Conservation (phyloP, 78 protist genomes). For the Dictyostelium intermedium region DNA sequence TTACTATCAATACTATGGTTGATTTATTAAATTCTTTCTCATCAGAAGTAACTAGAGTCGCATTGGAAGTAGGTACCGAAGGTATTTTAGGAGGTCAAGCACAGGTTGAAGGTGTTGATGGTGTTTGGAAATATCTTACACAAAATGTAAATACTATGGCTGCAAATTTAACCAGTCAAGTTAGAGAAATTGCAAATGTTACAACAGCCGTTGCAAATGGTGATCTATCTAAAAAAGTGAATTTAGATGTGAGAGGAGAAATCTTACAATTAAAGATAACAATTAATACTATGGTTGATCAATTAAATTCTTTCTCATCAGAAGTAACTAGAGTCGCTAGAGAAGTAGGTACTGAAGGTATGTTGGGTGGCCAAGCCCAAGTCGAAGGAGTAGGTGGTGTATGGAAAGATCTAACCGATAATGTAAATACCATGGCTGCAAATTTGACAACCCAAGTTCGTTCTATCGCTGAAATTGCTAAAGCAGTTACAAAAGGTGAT, state of each 20-base stretch:
- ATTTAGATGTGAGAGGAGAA: conserved; percentile 61
- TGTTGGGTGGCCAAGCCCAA: conserved; percentile 79
- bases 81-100: conserved; percentile 80
- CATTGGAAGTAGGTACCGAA: conserved; percentile 74
- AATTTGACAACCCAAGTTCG: conserved; percentile 80
- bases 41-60: conserved; percentile 72
- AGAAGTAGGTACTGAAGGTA: conserved; percentile 87
- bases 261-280: conserved; percentile 62
- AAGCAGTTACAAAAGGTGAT: conserved; percentile 81
- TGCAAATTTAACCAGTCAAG: conserved; percentile 60
- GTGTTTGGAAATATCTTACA: conserved; percentile 74
- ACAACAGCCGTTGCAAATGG: conserved; percentile 62
- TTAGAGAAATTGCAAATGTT: conserved; percentile 58
- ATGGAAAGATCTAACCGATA: conserved; percentile 84
- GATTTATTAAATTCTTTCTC: conserved; percentile 24
- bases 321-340: conserved; percentile 72
- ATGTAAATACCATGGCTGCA: conserved; percentile 85
- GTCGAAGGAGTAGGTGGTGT: conserved; percentile 77
- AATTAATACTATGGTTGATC: conserved; percentile 69
- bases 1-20: conserved; percentile 70
- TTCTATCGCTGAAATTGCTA: conserved; percentile 81
- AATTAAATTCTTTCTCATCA: conserved; percentile 45
- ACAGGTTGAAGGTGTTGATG: conserved; percentile 54
- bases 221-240: conserved; percentile 58
- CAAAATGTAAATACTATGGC: conserved; percentile 82